Evolutionary conservation across 2,329 filamentous ascomycete genomes (phyloP), one percentile per base, ranked within the genome.

Genomic region (Didymella segeticola): DNA sequence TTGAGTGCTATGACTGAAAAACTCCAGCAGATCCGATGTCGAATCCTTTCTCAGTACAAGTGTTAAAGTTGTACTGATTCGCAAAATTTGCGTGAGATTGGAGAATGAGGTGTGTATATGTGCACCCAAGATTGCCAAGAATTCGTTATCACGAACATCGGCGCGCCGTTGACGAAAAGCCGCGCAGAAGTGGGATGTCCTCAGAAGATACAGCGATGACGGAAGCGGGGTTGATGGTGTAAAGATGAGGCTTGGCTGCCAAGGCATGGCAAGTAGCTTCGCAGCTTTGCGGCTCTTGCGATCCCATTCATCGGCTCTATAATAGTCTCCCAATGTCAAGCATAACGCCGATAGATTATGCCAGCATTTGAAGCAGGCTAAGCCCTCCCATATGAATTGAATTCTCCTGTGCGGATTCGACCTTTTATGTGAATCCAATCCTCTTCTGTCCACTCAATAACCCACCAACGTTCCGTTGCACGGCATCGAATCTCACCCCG

Each of bases 401-500:
- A n/a, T n/a, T n/a, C n/a, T n/a, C n/a, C n/a, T n/a, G n/a, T n/a
- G n/a, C n/a, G n/a, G n/a, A n/a, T n/a, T n/a, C n/a, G n/a, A n/a
- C n/a, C n/a, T n/a, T n/a, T n/a, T n/a, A n/a, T n/a, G n/a, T n/a
- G 12, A 46, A 46, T 11, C 22, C 30, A 26, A 45, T 46, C 5
- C 8, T 25, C 12, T 23, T 26, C 14, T 20, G 20, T 5, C 45
- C 29, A 12, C 23, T 38, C 25, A 47, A 15, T 5, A 38, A 30
- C 22, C 22, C 33, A 1, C 33, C 34, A 7, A 47, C 43, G n/a
- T 47, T 38, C 11, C 23, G 26, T 15, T n/a, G 43, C 30, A 79
- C 76, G 3, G 57, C 58, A 19, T 75, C 72, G 50, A 80, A 81
- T 26, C 73, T 34, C 20, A 34, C 42, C 34, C 65, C 74, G 0